These are phyloP conservation scores for Aspergillus coremiiformis DNA, from an alignment of 495 filamentous ascomycete genomes.

Conservation along the genomic window DNA sequence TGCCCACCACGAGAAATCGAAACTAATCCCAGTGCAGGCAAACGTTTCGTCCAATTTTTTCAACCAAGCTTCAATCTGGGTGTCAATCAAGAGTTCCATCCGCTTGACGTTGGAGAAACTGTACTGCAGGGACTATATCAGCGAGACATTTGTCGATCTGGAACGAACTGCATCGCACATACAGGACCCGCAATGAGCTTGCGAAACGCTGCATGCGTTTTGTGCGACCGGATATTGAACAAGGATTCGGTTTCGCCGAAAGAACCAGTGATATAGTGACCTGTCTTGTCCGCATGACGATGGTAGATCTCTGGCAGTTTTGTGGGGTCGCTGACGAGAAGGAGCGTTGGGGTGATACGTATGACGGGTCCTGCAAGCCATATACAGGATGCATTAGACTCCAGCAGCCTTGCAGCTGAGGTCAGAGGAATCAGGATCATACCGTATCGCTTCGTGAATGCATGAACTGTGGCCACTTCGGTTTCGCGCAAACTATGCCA, in stretches of 20 bases:
- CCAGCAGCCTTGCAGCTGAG: neutral
- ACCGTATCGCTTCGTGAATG: constrained; percentile 46
- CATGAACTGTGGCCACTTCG: constrained; percentile 31
- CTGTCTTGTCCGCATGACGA: constrained; percentile 48
- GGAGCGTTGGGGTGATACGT: constrained; percentile 39
- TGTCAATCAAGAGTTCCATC: constrained; percentile 48
- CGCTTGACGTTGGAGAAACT: constrained; percentile 44
- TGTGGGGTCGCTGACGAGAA: constrained; percentile 38
- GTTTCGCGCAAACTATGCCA: constrained; percentile 40
- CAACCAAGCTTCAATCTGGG: constrained; percentile 37
- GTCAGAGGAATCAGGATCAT: constrained; percentile 2
- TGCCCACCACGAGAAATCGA: constrained; percentile 48
- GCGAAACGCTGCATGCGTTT: constrained; percentile 40
- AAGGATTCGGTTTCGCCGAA: constrained; percentile 42
- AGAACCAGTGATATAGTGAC: constrained; percentile 44
- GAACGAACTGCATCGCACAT: constrained; percentile 7
- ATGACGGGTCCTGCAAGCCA: constrained; percentile 34
- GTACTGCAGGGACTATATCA: constrained; percentile 34
- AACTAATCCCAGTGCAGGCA: constrained; percentile 32
- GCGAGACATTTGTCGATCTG: neutral
- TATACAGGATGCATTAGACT: neutral
- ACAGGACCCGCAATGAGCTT: constrained; percentile 37
- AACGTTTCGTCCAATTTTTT: constrained; percentile 36
- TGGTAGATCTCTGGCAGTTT: constrained; percentile 48
- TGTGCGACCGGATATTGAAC: constrained; percentile 45